Evolutionary conservation across 2,329 filamentous ascomycete genomes (phyloP), one percentile per base, ranked within the genome.

Genomic region (Trichoderma lentiforme): DNA sequence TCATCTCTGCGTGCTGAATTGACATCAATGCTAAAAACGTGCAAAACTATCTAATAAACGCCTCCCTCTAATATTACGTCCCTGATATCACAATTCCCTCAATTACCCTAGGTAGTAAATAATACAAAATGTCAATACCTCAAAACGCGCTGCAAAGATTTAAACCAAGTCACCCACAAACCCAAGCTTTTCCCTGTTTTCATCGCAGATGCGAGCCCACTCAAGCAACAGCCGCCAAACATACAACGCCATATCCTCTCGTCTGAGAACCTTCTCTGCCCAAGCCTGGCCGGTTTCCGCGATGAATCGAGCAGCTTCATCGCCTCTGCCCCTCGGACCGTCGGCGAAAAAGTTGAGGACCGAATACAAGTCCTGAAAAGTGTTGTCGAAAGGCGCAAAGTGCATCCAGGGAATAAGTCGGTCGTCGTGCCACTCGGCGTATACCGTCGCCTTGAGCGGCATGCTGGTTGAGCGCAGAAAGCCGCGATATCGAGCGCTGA

Each of bases 391-490:
- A 2, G 92, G 92, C 1, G 90, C 88, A 76, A 92, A 94, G 80
- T 94, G 92, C 74, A 87, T 83, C 92, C 92, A 94, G 0, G 91
- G 88, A 15, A 89, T 81, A 0, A 94, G 83, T 7, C 92, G 85
- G 57, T 88, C 86, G 78, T 93, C 91, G 78, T 93, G 91, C 92
- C 92, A 94, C 78, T 94, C 92, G 9, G 87, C 83, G 78, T 92
- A 94, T 57, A 93, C 85, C 4, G 91, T 93, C 14, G 89, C 87
- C 81, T 94, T 94, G 78, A 94, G 86, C 1, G 90, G 89, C 39
- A 92, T 79, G 60, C 87, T 90, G 1, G 87, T 91, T 47, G 87
- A 91, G 30, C 86, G 84, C 9, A 94, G 82, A 75, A 93, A 91
- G 0, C 85, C 86, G 61, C 87, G 85, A 80, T 88, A 92, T n/a